phyloP scores from a whole-genome alignment of 2,329 filamentous ascomycete genomes.

The Calonectria pteridis region DNA sequence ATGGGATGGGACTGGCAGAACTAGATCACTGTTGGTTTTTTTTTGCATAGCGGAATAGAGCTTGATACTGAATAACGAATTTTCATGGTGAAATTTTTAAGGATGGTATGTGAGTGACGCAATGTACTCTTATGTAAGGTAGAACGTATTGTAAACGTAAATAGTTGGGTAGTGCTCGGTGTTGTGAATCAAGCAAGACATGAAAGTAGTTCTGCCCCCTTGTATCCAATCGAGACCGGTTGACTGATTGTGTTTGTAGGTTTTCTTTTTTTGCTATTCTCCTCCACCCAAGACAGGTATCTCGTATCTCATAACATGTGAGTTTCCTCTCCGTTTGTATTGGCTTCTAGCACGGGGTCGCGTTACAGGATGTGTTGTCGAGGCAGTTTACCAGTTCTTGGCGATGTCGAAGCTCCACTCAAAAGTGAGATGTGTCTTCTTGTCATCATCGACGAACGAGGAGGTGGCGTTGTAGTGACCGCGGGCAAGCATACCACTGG shows the following conservation, averaged over 20 bases:
- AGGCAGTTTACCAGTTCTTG: slow-evolving; percentile 84
- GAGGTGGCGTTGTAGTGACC: slow-evolving; percentile 92
- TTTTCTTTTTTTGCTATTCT: slow-evolving; percentile 12
- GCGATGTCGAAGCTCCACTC: slow-evolving; percentile 97
- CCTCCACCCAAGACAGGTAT: slow-evolving; percentile 42
- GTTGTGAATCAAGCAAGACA: slow-evolving; percentile 31
- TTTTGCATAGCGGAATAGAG: slow-evolving; percentile 43
- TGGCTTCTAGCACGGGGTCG: background rate
- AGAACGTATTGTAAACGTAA: slow-evolving; percentile 24
- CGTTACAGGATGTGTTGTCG: background rate
- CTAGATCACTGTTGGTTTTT: slow-evolving; percentile 30
- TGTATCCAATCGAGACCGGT: slow-evolving; percentile 25
- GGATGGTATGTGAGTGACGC: slow-evolving; percentile 19
- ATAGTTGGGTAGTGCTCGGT: slow-evolving; percentile 27
- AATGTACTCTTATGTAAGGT: slow-evolving; percentile 30
- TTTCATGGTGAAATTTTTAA: slow-evolving; percentile 29
- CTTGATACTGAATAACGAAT: slow-evolving; percentile 35
- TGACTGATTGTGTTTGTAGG: slow-evolving; percentile 28
- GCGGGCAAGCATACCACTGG: slow-evolving; percentile 88
- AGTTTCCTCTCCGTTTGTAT: slow-evolving; percentile 33
- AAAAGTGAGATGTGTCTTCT: slow-evolving; percentile 89
- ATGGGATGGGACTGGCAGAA: slow-evolving; percentile 28
- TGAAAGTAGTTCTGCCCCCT: slow-evolving; percentile 32
- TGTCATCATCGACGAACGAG: slow-evolving; percentile 95
- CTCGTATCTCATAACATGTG: slow-evolving; percentile 45